A percentile compares a stretch with the other conserved stretches of the same genome.
Conservation (phyloP, 441 rosid species). For the Populus hybrid region DNA sequence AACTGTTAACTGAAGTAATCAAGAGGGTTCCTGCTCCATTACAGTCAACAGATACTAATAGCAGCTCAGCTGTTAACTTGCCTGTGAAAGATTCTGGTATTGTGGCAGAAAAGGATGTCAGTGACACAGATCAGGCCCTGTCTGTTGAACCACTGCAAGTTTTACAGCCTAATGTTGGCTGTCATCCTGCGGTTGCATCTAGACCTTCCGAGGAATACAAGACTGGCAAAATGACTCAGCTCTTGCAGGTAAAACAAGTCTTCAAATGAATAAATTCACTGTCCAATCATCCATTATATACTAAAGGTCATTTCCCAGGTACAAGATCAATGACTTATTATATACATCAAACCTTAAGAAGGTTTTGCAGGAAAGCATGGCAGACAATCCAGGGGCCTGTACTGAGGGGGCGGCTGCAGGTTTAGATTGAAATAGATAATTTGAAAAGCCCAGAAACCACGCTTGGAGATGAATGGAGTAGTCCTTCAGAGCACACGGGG, state of each 20-base stretch:
- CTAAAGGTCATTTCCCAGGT: no score
- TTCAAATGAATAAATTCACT: background rate
- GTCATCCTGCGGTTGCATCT: constrained; percentile 35
- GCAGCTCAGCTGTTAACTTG: constrained; percentile 26
- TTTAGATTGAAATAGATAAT: constrained; percentile 6
- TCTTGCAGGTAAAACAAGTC: constrained; percentile 57
- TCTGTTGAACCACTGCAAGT: constrained; percentile 67
- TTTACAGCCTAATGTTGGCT: constrained; percentile 38
- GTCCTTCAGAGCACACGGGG: constrained; percentile 1
- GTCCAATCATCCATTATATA: constrained; percentile 7
- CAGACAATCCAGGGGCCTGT: constrained; percentile 32
- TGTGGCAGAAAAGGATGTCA: constrained; percentile 30
- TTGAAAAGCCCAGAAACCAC: constrained; percentile 1
- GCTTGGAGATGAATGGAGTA: constrained; percentile 9
- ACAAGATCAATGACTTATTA: background rate
- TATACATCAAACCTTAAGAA: constrained; percentile 18
- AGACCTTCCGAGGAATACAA: constrained; percentile 46
- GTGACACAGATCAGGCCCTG: constrained; percentile 43
- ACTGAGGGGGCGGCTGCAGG: constrained; percentile 17
- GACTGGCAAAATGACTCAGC: constrained; percentile 77
- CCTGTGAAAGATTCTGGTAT: constrained; percentile 27
- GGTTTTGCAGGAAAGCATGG: constrained; percentile 87
- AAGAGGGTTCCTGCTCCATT: constrained; percentile 44
- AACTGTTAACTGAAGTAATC: constrained; percentile 53
- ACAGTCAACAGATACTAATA: constrained; percentile 30